These are phyloP conservation scores for Usnea hakonensis DNA, from an alignment of 495 filamentous ascomycete species.

Conservation along the genomic window DNA sequence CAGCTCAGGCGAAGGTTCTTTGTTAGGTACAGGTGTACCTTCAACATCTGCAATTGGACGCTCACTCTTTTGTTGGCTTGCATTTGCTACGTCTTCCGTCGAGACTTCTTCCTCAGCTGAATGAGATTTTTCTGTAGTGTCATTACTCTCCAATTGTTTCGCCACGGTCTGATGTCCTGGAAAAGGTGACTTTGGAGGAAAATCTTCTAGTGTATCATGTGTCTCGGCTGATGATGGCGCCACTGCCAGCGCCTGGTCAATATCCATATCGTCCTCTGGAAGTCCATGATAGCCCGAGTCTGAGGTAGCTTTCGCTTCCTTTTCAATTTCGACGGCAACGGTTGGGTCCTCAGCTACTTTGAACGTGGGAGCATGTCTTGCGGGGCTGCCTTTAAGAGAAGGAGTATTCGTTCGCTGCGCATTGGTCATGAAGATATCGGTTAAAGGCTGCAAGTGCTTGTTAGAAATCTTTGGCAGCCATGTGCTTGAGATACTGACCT, in stretches of 20 bases:
- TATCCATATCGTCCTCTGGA: constrained; percentile 48
- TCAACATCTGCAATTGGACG: constrained; percentile 24
- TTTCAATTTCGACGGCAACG: not conserved
- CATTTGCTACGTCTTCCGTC: constrained; percentile 13
- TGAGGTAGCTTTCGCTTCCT: constrained; percentile 36
- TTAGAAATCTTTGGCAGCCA: constrained; percentile 8
- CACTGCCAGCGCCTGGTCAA: constrained; percentile 25
- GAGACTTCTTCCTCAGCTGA: constrained; percentile 56
- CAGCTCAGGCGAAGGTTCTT: constrained; percentile 14
- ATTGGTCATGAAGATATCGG: constrained; percentile 68
- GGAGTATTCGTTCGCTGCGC: constrained; percentile 24
- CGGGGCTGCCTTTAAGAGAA: constrained; percentile 20
- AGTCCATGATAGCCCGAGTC: constrained; percentile 84
- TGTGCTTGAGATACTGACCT: constrained; percentile 44
- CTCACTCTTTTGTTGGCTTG: constrained; percentile 20
- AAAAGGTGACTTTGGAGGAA: constrained; percentile 4
- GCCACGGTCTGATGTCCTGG: not conserved
- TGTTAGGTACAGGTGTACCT: constrained; percentile 18
- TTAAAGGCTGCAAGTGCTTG: constrained; percentile 56
- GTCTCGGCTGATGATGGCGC: constrained; percentile 25
- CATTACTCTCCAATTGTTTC: constrained; percentile 37
- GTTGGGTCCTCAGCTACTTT: constrained; percentile 24
- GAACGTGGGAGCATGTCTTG: constrained; percentile 24
- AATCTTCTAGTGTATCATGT: constrained; percentile 28
- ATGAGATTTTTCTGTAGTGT: constrained; percentile 52